Conservation (phyloP, 2,329 filamentous ascomycete species). For the Xylaria arbuscula region DNA sequence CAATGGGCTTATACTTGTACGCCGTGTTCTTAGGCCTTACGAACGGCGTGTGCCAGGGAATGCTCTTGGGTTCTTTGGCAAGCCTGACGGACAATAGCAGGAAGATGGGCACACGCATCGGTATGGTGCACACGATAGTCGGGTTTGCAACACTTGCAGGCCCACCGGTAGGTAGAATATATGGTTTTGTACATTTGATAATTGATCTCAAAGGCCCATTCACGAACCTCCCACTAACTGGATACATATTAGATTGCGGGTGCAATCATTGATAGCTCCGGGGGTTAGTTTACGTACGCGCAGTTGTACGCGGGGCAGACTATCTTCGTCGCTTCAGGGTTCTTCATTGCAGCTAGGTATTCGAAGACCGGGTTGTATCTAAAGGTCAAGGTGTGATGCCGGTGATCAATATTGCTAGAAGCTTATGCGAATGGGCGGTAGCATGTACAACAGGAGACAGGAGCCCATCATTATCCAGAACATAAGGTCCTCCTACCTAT, state of each 20-base stretch:
- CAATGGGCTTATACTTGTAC: slow-evolving; percentile 41
- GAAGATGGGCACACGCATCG: slow-evolving; percentile 45
- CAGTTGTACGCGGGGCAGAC: slow-evolving; percentile 42
- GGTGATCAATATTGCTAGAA: background rate
- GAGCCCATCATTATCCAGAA: no score
- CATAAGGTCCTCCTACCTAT: no score
- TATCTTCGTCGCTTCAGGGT: slow-evolving; percentile 36
- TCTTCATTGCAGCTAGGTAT: slow-evolving; percentile 24
- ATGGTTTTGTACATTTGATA: background rate
- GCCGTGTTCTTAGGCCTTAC: slow-evolving; percentile 42
- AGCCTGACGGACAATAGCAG: slow-evolving; percentile 39
- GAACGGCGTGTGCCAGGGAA: slow-evolving; percentile 43
- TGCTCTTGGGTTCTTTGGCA: slow-evolving; percentile 41
- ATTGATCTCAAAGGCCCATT: background rate
- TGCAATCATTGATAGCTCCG: slow-evolving; percentile 41
- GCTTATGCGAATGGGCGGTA: no score
- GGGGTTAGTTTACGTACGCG: slow-evolving; percentile 39
- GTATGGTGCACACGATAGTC: slow-evolving; percentile 42
- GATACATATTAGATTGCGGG: slow-evolving; percentile 27
- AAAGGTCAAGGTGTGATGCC: slow-evolving; percentile 15
- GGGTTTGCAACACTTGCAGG: slow-evolving; percentile 43
- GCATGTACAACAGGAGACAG: no score
- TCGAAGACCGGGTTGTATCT: slow-evolving; percentile 20
- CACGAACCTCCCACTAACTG: background rate
- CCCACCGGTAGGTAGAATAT: slow-evolving; percentile 37